Conservation (phyloP, 352 stramenopile species). For the Phytophthora pluvialis region DNA sequence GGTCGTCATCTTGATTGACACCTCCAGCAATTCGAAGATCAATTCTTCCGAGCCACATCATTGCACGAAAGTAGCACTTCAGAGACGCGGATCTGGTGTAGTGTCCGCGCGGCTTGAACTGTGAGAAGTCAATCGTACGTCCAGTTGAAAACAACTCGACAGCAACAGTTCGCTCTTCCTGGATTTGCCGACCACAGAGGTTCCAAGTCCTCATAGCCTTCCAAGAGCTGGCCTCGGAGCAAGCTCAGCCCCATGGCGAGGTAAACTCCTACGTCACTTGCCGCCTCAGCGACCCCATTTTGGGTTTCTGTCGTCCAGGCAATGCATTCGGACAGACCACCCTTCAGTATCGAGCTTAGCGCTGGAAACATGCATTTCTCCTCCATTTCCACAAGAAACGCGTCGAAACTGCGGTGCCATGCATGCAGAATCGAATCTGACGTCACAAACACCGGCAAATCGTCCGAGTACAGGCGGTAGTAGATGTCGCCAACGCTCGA, state of each 20-base stretch:
- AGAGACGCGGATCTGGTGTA: conserved; percentile 31
- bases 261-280: conserved; percentile 17
- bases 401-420: conserved; percentile 45
- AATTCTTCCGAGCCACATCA: conserved; percentile 34
- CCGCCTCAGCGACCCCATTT: background rate
- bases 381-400: conserved; percentile 30
- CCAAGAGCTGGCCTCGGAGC: conserved; percentile 1
- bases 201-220: background rate
- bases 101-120: conserved; percentile 35
- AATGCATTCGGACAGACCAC: background rate
- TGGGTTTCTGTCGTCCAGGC: background rate
- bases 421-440: conserved; percentile 43
- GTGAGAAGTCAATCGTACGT: conserved; percentile 27
- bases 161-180: background rate
- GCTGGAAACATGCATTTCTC: conserved; percentile 3
- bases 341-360: conserved; percentile 7
- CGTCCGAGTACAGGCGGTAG: conserved; percentile 36
- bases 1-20: background rate
- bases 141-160: conserved; percentile 11
- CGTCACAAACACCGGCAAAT: conserved; percentile 43
- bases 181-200: background rate
- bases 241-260: conserved; percentile 21
- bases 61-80: conserved; percentile 24
- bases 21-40: conserved; percentile 26
- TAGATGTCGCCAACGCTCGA: conserved; percentile 38